These are phyloP conservation scores for Pythium apleroticum DNA, from an alignment of 352 stramenopile genomes.

Conservation along the genomic window DNA sequence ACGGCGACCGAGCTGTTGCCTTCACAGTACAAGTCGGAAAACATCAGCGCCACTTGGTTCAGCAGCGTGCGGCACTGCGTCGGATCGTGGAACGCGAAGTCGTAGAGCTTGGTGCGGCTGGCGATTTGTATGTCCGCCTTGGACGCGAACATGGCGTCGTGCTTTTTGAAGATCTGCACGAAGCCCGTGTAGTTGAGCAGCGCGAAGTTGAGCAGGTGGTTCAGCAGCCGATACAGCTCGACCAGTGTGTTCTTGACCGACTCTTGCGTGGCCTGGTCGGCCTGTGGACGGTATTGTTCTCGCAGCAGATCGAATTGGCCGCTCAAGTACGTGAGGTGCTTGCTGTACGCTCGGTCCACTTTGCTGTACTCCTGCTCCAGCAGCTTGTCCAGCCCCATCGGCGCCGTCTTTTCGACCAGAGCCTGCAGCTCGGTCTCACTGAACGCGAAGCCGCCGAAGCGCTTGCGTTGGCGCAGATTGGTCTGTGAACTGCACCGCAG, in stretches of 20 bases:
- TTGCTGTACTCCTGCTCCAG: slow-evolving; percentile 84
- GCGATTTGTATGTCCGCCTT: slow-evolving; percentile 34
- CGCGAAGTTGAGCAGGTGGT: slow-evolving; percentile 95
- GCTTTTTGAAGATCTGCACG: slow-evolving; percentile 98
- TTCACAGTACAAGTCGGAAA: slow-evolving; percentile 75
- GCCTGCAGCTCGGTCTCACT: slow-evolving; percentile 33
- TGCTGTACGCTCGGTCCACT: slow-evolving; percentile 92
- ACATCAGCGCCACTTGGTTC: slow-evolving; percentile 55
- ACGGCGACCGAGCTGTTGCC: slow-evolving; percentile 70
- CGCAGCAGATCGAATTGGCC: slow-evolving; percentile 86
- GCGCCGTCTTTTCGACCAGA: slow-evolving; percentile 21
- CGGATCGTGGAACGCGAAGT: slow-evolving; percentile 48
- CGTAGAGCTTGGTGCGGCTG: slow-evolving; percentile 50
- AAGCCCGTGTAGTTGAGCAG: slow-evolving; percentile 98
- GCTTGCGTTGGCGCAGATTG: neutral
- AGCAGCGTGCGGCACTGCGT: slow-evolving; percentile 54
- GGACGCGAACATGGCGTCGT: slow-evolving; percentile 87
- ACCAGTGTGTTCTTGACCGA: slow-evolving; percentile 92
- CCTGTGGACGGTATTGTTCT: slow-evolving; percentile 55
- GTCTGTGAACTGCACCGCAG: neutral
- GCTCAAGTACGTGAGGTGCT: slow-evolving; percentile 79
- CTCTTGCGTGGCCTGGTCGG: slow-evolving; percentile 70
- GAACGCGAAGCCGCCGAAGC: neutral
- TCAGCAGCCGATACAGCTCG: slow-evolving; percentile 92
- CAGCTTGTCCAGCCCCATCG: slow-evolving; percentile 73